These are phyloP conservation scores for Cladosporium austrohemisphaericum DNA, from an alignment of 2,329 filamentous ascomycete species.

Conservation along the genomic window DNA sequence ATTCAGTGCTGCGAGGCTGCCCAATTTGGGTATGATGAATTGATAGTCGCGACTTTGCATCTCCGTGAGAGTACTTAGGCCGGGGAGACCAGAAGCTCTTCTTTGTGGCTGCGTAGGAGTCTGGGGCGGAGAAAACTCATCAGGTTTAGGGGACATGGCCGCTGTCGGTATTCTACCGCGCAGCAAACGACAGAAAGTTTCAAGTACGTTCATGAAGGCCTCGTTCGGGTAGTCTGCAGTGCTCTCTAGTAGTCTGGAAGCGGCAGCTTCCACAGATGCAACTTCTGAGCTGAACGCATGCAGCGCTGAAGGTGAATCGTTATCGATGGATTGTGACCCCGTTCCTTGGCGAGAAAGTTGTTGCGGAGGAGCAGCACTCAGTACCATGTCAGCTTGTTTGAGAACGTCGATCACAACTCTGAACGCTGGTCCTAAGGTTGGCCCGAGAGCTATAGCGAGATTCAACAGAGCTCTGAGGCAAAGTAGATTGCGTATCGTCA, in stretches of 20 bases:
- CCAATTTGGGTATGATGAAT: conserved; percentile 48
- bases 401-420: conserved; percentile 86
- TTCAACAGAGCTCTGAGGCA: conserved; percentile 92
- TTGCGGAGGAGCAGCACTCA: conserved; percentile 48
- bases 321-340: conserved; percentile 19
- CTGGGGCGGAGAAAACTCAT: conserved; percentile 23
- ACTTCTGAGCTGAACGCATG: conserved; percentile 67
- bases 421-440: conserved; percentile 81
- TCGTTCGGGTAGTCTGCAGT: conserved; percentile 85
- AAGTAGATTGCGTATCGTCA: conserved; percentile 85
- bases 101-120: conserved; percentile 28
- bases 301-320: conserved; percentile 26
- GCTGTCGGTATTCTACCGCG: conserved; percentile 33
- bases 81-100: conserved; percentile 43
- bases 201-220: conserved; percentile 73
- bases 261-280: conserved; percentile 82
- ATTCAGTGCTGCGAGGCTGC: conserved; percentile 44
- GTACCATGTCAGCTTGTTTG: conserved; percentile 85
- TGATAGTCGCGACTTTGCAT: conserved; percentile 42
- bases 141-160: neutral
- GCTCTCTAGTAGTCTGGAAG: conserved; percentile 82
- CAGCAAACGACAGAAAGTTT: conserved; percentile 70
- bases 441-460: conserved; percentile 86
- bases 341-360: conserved; percentile 24
- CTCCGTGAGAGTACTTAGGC: conserved; percentile 38